phyloP scores from a whole-genome alignment of 2,329 filamentous ascomycete species.

The Clonostachys solani region DNA sequence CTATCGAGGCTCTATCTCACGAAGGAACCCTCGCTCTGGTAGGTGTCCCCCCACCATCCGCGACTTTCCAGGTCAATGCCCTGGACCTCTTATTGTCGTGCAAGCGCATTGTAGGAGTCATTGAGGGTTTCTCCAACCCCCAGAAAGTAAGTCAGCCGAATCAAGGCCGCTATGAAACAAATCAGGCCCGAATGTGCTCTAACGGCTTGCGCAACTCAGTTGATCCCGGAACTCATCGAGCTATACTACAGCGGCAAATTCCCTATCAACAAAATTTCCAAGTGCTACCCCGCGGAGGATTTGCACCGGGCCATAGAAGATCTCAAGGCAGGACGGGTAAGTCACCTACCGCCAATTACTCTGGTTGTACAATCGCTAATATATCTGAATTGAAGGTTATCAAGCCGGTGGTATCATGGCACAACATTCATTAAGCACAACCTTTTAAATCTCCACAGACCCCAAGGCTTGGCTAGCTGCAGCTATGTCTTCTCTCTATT shows the following conservation, averaged over 20 bases:
- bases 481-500: background rate
- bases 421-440: too few relatives aligned
- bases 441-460: too few relatives aligned
- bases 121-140: constrained; percentile 13
- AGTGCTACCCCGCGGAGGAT: background rate
- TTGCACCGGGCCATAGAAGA: background rate
- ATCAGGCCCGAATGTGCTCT: too few relatives aligned
- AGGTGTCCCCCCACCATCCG: constrained; percentile 11
- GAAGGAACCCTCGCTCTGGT: constrained; percentile 17
- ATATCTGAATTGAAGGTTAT: background rate
- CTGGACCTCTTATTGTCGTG: constrained; percentile 12
- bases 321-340: background rate
- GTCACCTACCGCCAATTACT: background rate
- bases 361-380: background rate
- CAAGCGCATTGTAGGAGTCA: constrained; percentile 16
- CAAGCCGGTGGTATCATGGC: constrained; percentile 2
- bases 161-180: background rate
- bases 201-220: background rate
- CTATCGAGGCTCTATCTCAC: constrained; percentile 13
- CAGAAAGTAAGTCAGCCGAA: constrained; percentile 2
- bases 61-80: constrained; percentile 11
- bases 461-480: too few relatives aligned
- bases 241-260: background rate
- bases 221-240: background rate
- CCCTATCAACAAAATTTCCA: constrained; percentile 1